Base-by-base conservation (phyloP, 331 rosid species). In the Rosa hybrid region DNA sequence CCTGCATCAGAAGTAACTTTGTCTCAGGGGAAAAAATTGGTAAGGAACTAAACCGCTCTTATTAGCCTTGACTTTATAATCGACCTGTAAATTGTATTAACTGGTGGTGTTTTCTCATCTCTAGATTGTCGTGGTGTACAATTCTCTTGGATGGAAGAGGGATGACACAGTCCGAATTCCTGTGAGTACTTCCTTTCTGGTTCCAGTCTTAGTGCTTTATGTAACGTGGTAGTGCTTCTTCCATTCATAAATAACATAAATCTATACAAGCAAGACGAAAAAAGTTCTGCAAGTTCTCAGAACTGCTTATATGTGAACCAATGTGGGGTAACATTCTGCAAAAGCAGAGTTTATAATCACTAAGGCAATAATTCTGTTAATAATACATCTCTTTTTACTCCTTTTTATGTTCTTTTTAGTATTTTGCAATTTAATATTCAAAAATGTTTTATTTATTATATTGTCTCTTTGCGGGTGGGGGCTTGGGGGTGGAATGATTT, bases 1-100 rank as follows among this genome's bases (percentile, higher is more conserved):
- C 97, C 99, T 74, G 87, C 96, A 70, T 93, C 98, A 80, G 99
- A 91, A 93, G 81, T 83, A 77, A 84, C 83, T 79, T 83, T 95
- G 70, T 91, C 97, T 60, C 71, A 85, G 80, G 98, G 94, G 56
- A 91, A 95, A 83, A 82, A 74, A 71, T 81, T 93, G 98, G 99
- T 95, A 75, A 79, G 91, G 81, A 74, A 49, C 62, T 74, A 45
- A 7, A 65, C 30, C 46, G 45, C 21, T 44, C 34, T 56, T 69
- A 72, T 34, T 75, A 27, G 65, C 21, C 39, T 18, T 20, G 39
- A 49, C 39, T 76, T 71, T 46, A 27, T 71, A 50, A 62, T 79
- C 68, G 21, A 53, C 77, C 74, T 25, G 53, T 79, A 72, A 53
- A 72, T 20, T 59, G n/a, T 44, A 42, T 72, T 54, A 68, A 81